Conservation (phyloP, 2,329 filamentous ascomycete species). For the Elsinoe perseae region DNA sequence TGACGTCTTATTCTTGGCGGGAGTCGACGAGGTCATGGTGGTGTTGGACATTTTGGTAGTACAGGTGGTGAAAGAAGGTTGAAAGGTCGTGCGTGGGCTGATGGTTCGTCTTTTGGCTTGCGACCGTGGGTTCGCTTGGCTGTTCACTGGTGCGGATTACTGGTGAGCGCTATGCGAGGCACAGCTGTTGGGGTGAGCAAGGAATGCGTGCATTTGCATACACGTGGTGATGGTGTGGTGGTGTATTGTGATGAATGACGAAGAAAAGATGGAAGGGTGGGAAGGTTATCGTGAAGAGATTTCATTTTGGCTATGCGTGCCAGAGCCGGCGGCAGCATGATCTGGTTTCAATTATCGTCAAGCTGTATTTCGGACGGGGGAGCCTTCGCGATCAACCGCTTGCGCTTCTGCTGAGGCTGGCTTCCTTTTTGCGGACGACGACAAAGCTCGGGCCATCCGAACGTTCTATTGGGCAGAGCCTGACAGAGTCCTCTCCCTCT, state of each 20-base stretch:
- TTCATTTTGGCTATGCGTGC: slow-evolving; percentile 8
- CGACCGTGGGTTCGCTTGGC: slow-evolving; percentile 18
- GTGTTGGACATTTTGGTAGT: slow-evolving; percentile 18
- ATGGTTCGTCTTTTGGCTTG: slow-evolving; percentile 15
- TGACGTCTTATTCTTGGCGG: slow-evolving; percentile 21
- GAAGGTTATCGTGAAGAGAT: slow-evolving; percentile 3
- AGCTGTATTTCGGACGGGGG: slow-evolving; percentile 2
- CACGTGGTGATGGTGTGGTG: slow-evolving; percentile 3
- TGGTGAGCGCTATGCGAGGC: slow-evolving; percentile 15
- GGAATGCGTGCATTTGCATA: slow-evolving; percentile 12
- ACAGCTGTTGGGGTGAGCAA: slow-evolving; percentile 13
- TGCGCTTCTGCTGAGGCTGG: neutral
- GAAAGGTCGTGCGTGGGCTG: slow-evolving; percentile 2
- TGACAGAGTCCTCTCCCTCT: neutral
- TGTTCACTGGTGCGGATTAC: slow-evolving; percentile 10
- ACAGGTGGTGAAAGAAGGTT: slow-evolving; percentile 21
- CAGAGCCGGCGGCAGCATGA: slow-evolving; percentile 1
- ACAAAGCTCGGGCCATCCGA: neutral
- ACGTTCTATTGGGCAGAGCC: neutral
- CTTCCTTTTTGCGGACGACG: slow-evolving; percentile 1
- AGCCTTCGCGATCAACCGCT: neutral
- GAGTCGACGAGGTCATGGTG: slow-evolving; percentile 16
- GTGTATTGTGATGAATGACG: neutral
- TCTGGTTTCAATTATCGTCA: slow-evolving; percentile 6
- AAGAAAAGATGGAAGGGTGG: neutral